phyloP scores from a whole-genome alignment of 768 basidiomycete genomes.

The Psilocybe tampanensis region DNA sequence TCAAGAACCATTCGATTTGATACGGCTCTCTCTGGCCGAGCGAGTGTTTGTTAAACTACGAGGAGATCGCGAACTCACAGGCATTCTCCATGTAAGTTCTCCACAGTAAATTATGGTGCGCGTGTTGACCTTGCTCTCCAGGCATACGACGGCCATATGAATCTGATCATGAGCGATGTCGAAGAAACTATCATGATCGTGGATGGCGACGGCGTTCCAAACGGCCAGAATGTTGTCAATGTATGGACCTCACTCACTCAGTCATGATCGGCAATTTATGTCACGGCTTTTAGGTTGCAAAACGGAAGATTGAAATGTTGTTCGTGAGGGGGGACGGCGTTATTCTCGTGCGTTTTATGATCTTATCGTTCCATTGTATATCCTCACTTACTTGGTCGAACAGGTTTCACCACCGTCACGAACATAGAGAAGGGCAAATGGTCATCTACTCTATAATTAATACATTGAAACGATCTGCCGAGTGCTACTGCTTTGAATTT shows the following conservation, averaged over 20 bases:
- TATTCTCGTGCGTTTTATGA: constrained; percentile 69
- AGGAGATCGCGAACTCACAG: constrained; percentile 90
- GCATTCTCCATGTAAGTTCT: constrained; percentile 79
- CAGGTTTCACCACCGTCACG: constrained; percentile 84
- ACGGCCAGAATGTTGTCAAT: constrained; percentile 64
- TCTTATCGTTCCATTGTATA: constrained; percentile 11
- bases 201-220: constrained; percentile 73
- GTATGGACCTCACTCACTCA: constrained; percentile 32
- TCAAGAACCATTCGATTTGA: constrained; percentile 97
- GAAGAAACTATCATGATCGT: constrained; percentile 98
- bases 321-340: constrained; percentile 98
- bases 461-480: background rate
- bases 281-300: constrained; percentile 66
- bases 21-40: constrained; percentile 94
- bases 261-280: background rate
- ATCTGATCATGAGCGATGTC: constrained; percentile 95
- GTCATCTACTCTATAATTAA: background rate
- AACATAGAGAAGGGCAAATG: constrained; percentile 28
- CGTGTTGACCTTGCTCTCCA: constrained; percentile 33
- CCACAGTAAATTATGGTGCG: constrained; percentile 8
- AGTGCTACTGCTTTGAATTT: too few relatives aligned
- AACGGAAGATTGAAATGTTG: constrained; percentile 95
- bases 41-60: constrained; percentile 97
- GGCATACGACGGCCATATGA: constrained; percentile 99
- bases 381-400: constrained; percentile 5